Conservation (phyloP, 2,329 filamentous ascomycete species). For the Ophiognomonia clavigignenti-juglandacearum region DNA sequence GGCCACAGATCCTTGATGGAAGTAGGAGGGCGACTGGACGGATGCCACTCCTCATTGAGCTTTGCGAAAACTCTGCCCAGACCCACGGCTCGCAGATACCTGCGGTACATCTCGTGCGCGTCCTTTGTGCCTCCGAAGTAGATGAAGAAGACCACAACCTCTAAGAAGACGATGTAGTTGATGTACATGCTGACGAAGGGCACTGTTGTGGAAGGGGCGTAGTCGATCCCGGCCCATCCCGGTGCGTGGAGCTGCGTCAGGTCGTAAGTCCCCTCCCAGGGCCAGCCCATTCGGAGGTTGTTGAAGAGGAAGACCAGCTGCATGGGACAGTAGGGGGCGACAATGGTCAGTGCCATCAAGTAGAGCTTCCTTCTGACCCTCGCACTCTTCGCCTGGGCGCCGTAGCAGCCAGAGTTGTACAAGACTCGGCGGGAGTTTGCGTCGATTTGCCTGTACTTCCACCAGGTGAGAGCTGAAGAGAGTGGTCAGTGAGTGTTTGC, state of each 20-base stretch:
- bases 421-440: constrained; percentile 35
- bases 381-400: constrained; percentile 36
- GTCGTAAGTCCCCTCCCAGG: constrained; percentile 32
- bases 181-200: constrained; percentile 37
- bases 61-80: constrained; percentile 39
- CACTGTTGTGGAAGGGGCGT: constrained; percentile 36
- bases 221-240: constrained; percentile 44
- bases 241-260: constrained; percentile 38
- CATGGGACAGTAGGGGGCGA: constrained; percentile 48
- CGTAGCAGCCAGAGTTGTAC: constrained; percentile 28
- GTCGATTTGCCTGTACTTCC: constrained; percentile 42
- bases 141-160: constrained; percentile 42
- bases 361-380: constrained; percentile 50
- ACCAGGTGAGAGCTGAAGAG: constrained; percentile 13
- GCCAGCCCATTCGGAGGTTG: constrained; percentile 33
- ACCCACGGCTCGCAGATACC: constrained; percentile 32
- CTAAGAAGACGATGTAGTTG: constrained; percentile 44
- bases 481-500: background rate
- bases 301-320: constrained; percentile 33
- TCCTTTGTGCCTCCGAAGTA: constrained; percentile 55
- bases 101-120: constrained; percentile 44
- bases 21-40: constrained; percentile 17
- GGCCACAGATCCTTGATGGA: constrained; percentile 7
- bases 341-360: constrained; percentile 47
- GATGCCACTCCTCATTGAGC: constrained; percentile 27